Evolutionary conservation across 208 protist genomes (phyloP).

Genomic region (Angomonas deanei): DNA sequence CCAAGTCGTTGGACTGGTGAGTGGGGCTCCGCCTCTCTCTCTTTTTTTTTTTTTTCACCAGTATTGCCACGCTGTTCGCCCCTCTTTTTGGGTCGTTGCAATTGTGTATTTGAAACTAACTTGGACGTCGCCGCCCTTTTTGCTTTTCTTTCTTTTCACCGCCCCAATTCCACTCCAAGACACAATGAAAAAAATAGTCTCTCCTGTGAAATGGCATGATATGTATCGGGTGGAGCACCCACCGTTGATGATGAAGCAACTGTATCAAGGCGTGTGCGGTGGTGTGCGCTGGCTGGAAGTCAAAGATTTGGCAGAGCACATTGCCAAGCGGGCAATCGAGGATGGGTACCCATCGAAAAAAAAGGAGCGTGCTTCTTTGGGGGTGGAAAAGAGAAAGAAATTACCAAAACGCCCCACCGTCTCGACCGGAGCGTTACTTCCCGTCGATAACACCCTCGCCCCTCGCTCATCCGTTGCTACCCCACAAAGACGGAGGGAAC

Average conservation of each 20-base stretch:
- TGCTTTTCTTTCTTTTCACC: conserved; percentile 7
- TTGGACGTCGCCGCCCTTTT: not conserved
- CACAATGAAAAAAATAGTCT: conserved; percentile 59
- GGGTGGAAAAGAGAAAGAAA: conserved; percentile 12
- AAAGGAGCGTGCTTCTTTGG: conserved; percentile 25
- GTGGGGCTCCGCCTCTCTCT: not conserved
- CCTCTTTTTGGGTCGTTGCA: not conserved
- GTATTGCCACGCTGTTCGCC: not conserved
- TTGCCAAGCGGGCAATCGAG: conserved; percentile 65
- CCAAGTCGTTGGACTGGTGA: conserved; percentile 12
- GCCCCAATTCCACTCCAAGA: not conserved
- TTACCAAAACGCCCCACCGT: not conserved
- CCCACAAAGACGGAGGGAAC: not conserved
- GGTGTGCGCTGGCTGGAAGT: conserved; percentile 70
- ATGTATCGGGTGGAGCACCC: conserved; percentile 76
- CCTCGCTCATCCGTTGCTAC: conserved; percentile 6
- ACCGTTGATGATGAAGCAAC: conserved; percentile 83
- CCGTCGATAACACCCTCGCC: too few species aligned
- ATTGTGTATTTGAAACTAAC: not conserved
- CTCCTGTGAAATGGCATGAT: conserved; percentile 52
- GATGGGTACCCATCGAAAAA: conserved; percentile 54
- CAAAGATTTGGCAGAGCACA: conserved; percentile 59
- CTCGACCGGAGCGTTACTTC: too few species aligned
- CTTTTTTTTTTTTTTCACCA: not conserved
- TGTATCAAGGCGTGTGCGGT: conserved; percentile 75